Conservation (phyloP, 345 rosid genomes). For the Lepidium sativum region DNA sequence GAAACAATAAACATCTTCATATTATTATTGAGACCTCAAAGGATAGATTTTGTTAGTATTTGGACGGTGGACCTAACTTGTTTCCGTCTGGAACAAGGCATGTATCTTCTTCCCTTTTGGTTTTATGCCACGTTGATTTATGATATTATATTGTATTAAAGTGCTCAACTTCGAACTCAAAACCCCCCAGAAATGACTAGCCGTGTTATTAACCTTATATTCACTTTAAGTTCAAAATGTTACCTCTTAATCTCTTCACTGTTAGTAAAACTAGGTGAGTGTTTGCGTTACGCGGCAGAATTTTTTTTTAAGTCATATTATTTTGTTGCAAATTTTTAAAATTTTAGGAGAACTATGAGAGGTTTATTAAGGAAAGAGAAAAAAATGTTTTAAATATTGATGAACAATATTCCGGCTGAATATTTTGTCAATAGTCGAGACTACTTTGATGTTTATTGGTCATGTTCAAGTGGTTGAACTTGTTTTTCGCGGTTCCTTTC, state of each 20-base stretch:
- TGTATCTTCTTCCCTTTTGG: neutral
- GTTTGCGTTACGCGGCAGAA: no score
- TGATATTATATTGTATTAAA: neutral
- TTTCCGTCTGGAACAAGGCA: constrained; percentile 11
- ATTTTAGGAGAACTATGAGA: no score
- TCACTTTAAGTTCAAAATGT: neutral
- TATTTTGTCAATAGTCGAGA: no score
- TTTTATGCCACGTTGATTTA: neutral
- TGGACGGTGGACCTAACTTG: constrained; percentile 26
- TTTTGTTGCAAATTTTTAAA: no score
- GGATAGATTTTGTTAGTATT: constrained; percentile 4
- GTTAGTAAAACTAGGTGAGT: no score
- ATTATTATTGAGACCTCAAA: constrained; percentile 13
- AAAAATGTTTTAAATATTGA: no score
- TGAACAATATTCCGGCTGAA: no score
- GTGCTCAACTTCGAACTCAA: neutral
- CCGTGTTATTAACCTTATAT: neutral
- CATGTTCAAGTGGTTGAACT: no score
- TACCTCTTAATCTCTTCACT: neutral
- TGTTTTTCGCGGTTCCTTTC: no score
- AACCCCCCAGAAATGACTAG: neutral
- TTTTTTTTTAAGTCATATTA: no score
- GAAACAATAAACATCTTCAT: constrained; percentile 11
- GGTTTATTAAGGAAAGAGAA: no score
- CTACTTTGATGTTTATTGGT: no score